phyloP scores from a whole-genome alignment of 306 rosid species.

The Malus asiatica region DNA sequence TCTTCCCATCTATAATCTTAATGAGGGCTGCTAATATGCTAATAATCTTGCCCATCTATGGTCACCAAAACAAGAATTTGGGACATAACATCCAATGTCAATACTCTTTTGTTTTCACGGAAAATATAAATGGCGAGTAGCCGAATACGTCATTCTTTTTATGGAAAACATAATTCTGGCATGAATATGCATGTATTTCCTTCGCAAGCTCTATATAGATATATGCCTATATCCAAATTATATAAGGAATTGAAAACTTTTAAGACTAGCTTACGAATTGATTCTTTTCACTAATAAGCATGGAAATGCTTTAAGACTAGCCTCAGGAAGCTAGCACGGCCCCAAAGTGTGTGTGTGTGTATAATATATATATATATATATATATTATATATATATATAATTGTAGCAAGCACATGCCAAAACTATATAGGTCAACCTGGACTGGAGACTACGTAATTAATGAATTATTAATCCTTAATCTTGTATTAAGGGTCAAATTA shows the following conservation, averaged over 20 bases:
- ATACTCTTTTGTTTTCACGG: background rate
- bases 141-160: background rate
- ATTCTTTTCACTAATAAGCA: background rate
- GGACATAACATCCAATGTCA: background rate
- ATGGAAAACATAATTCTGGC: background rate
- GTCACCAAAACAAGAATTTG: background rate
- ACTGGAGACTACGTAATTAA: background rate
- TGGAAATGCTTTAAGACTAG: background rate
- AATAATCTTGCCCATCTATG: background rate
- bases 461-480: background rate
- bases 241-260: background rate
- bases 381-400: background rate
- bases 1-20: background rate
- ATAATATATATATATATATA: too few species aligned
- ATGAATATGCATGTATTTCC: background rate
- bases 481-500: background rate
- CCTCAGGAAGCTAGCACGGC: background rate
- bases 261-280: background rate
- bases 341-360: too few species aligned
- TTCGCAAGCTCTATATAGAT: background rate
- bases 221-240: background rate
- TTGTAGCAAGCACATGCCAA: background rate
- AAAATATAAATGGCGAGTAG: background rate
- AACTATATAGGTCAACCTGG: background rate
- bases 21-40: background rate